phyloP scores from a whole-genome alignment of 805 yeast genomes.

The Helenozyma rhizophorensis region DNA sequence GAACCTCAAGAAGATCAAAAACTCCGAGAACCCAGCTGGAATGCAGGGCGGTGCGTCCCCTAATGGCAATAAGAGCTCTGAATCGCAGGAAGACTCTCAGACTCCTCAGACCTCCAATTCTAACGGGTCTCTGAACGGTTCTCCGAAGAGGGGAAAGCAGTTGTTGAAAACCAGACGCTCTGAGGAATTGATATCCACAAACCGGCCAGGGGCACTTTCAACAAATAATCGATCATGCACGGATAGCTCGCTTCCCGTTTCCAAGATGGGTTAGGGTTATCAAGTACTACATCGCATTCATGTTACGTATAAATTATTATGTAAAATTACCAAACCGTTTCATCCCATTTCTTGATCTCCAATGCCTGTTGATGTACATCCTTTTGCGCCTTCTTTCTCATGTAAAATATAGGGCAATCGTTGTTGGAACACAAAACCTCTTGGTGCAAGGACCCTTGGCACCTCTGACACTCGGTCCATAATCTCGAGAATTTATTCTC shows the following conservation, averaged over 20 bases:
- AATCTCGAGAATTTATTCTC: constrained; percentile 80
- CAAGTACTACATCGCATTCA: neutral
- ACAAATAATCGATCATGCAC: constrained; percentile 30
- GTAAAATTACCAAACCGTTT: constrained; percentile 45
- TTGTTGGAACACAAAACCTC: constrained; percentile 93
- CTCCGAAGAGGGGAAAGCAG: constrained; percentile 6
- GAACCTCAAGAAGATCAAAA: constrained; percentile 35
- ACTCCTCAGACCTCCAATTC: constrained; percentile 12
- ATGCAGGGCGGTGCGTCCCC: neutral
- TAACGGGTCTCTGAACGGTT: neutral
- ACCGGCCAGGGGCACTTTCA: constrained; percentile 29
- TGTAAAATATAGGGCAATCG: constrained; percentile 96
- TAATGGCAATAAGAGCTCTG: neutral
- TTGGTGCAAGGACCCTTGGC: constrained; percentile 94
- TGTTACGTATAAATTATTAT: neutral
- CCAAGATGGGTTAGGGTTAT: constrained; percentile 3
- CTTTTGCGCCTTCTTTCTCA: constrained; percentile 85
- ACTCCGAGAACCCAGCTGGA: constrained; percentile 8
- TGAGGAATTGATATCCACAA: constrained; percentile 19
- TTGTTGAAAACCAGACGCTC: constrained; percentile 20
- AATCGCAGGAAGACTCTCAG: too few relatives aligned
- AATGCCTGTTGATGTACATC: constrained; percentile 54
- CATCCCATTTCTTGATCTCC: constrained; percentile 66
- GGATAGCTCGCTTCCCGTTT: constrained; percentile 23
- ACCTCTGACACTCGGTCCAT: constrained; percentile 98